Evolutionary conservation across 805 yeast genomes (phyloP), one percentile per base, ranked within the genome.

Genomic region (Lipomyces sp.): DNA sequence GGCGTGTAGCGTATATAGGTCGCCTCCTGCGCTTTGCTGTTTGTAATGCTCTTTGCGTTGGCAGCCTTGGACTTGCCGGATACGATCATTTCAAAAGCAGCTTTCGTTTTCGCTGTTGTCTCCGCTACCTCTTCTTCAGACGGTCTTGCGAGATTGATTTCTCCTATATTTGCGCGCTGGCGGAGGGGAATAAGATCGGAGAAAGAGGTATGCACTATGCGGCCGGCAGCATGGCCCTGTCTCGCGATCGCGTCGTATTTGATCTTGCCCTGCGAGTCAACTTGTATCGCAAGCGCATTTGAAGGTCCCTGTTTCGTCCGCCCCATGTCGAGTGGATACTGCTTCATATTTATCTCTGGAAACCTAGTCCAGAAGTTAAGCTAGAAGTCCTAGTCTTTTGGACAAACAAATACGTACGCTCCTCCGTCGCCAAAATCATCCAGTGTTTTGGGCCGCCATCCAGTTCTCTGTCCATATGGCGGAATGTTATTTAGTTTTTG

Each of bases 131-230:
- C 82, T 18, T 81, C 84, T 50, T 82, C 82, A 0, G 82, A 74
- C 0, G 87, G 88, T 39, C 77, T 71, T 2, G 85, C 81, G 4
- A 85, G 72, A 2, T 77, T 70, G 4, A 85, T 60, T 15, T 78
- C 75, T 24, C 79, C 79, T 37, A 77, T 73, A 76, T 68, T 80
- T 72, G 64, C 77, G 66, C 77, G 80, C 73, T 75, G 86, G 69
- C 90, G 82, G 59, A 88, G 77, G 0, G 93, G 92, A 33, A 87
- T 82, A 37, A 89, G 82, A 62, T 85, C 89, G 45, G 82, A 81
- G 62, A 85, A 84, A 0, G 84, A 77, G 0, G 86, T 74, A 67
- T 85, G 87, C 15, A 79, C 79, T 10, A 72, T 72, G 37, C 81
- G 57, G 11, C 63, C 68, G 2, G 67, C 29, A 0, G 71, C 66